Percentiles rank a stretch among this genome's conserved stretches.
These are phyloP conservation scores for Elaeis oleifera DNA, from an alignment of 202 grass and related monocot genomes.

Conservation along the genomic window DNA sequence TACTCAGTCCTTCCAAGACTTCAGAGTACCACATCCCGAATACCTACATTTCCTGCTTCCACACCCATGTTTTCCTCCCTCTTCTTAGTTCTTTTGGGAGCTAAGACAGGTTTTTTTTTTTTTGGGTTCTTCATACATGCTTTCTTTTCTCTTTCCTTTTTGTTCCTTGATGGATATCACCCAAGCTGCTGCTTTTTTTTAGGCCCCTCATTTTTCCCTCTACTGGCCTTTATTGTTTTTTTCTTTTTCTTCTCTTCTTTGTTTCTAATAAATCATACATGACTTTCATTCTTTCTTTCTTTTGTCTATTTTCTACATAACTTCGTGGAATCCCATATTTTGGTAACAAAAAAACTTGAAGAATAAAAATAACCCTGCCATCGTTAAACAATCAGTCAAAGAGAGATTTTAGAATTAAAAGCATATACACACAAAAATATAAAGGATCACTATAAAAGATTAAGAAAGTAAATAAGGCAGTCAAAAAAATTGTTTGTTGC, in stretches of 20 bases:
- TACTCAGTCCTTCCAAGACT: constrained; percentile 31
- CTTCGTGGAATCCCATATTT: constrained; percentile 24
- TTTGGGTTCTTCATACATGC: neutral
- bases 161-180: neutral
- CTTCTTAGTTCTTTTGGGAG: too few species aligned
- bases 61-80: neutral
- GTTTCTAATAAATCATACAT: too few species aligned
- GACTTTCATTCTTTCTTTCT: constrained; percentile 8
- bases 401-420: constrained; percentile 13
- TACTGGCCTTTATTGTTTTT: constrained; percentile 28
- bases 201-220: constrained; percentile 6
- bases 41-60: constrained; percentile 22
- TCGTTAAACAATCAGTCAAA: constrained; percentile 47
- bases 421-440: constrained; percentile 8
- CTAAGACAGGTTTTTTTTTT: too few species aligned
- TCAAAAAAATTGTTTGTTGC: too few species aligned
- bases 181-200: constrained; percentile 4
- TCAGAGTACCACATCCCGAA: constrained; percentile 25
- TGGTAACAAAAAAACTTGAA: constrained; percentile 47
- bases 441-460: neutral
- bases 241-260: constrained; percentile 3
- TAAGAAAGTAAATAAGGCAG: too few species aligned
- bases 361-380: constrained; percentile 56
- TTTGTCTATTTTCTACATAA: neutral
- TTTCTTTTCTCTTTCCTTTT: neutral